Evolutionary conservation across 352 stramenopile species (phyloP), one percentile per base, ranked within the genome.

Genomic region (Phytophthora palmivora): DNA sequence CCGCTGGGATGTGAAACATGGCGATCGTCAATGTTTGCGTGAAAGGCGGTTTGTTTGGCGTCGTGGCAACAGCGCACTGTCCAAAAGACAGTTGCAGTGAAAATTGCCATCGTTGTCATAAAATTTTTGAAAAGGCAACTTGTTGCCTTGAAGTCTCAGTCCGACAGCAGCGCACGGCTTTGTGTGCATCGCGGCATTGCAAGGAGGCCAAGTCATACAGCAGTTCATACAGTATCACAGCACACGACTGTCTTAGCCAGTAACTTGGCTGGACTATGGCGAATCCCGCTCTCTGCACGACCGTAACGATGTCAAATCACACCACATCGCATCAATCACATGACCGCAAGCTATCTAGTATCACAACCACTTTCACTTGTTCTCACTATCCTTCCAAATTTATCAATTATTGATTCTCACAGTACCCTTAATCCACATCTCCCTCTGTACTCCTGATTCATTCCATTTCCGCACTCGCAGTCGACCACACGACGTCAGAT

Each of bases 391-490:
- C 2, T 19, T 14, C 6, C 34, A 18, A 24, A 19, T 12, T 10
- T 2, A 19, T 15, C 22, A 1, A 16, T 2, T 33, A 43, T 49
- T 9, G 2, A 33, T 37, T 55, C 3, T 37, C 32, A 30, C 41
- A 59, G 38, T 26, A 5, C 33, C 45, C 33, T 1, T 1, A 16
- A 43, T 63, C 15, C 16, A 36, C 2, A 1, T 1, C 44, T n/a
- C 24, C 22, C 36, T 24, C 7, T 22, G 18, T 36, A 21, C 22
- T 37, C 26, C 53, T 50, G 53, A 58, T 53, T 58, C 51, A 22
- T 49, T 44, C 60, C 61, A 65, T 57, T 70, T 70, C 28, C 46
- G 24, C 54, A 54, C 60, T 63, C 47, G 15, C 50, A 44, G 32
- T 42, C 47, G 44, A 70, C 45, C 37, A 14, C 39, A 69, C 60